A percentile compares a stretch with the other conserved stretches of the same genome.
phyloP scores from a whole-genome alignment of 108 stramenopile species.

The Fistulifera solaris region DNA sequence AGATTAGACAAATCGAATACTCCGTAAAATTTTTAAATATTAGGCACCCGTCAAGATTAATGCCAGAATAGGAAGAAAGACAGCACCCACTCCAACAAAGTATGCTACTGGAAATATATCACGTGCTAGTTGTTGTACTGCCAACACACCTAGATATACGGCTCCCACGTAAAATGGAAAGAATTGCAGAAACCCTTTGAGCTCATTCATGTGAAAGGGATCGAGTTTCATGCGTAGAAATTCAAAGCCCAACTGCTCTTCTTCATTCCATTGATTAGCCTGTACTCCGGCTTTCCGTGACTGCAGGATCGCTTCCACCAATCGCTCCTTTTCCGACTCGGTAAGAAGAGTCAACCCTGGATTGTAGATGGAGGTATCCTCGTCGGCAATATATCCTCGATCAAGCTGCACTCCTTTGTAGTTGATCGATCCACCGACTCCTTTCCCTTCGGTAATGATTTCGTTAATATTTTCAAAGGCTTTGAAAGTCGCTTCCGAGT shows the following conservation, averaged over 20 bases:
- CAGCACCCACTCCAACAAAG: conserved; percentile 43
- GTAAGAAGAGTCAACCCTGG: conserved; percentile 68
- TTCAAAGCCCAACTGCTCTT: conserved; percentile 55
- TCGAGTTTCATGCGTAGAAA: conserved; percentile 58
- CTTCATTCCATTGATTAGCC: conserved; percentile 46
- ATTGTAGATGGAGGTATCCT: conserved; percentile 83
- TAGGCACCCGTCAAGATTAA: conserved; percentile 56
- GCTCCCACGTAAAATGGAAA: conserved; percentile 60
- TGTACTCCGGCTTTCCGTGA: conserved; percentile 38
- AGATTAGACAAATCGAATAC: neutral
- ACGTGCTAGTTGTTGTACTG: conserved; percentile 57
- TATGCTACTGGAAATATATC: conserved; percentile 56
- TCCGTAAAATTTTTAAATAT: conserved; percentile 9
- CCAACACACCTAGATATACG: conserved; percentile 63
- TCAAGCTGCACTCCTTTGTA: conserved; percentile 64
- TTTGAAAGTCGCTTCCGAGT: conserved; percentile 40
- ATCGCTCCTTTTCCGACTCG: conserved; percentile 60
- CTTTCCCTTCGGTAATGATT: conserved; percentile 80
- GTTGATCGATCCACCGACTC: conserved; percentile 68
- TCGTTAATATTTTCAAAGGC: conserved; percentile 58
- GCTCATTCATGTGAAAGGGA: conserved; percentile 66
- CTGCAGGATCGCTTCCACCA: conserved; percentile 48
- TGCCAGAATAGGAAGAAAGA: conserved; percentile 50
- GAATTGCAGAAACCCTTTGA: conserved; percentile 54
- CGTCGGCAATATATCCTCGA: conserved; percentile 69